Conservation (phyloP, 2,329 filamentous ascomycete species). For the Fusarium penzigii region DNA sequence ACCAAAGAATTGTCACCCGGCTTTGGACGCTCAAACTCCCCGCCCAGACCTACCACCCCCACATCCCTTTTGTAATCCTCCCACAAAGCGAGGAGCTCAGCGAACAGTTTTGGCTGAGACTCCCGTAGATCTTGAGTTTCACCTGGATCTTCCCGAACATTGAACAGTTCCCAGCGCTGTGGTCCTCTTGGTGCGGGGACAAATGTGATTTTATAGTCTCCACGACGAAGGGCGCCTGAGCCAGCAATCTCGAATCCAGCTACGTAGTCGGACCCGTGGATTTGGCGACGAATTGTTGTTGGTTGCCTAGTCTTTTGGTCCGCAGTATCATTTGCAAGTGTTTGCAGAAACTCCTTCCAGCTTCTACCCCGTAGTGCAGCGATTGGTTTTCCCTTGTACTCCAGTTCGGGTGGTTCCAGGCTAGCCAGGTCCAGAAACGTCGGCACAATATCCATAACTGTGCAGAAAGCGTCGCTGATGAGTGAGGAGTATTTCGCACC, state of each 20-base stretch:
- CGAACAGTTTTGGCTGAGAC: slow-evolving; percentile 42
- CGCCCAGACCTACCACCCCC: slow-evolving; percentile 8
- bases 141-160: slow-evolving; percentile 52
- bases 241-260: slow-evolving; percentile 58
- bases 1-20: not conserved
- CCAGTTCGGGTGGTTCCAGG: no score
- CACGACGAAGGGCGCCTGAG: slow-evolving; percentile 52
- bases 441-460: slow-evolving; percentile 47
- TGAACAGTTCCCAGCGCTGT: slow-evolving; percentile 59
- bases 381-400: no score
- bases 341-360: no score
- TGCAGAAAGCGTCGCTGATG: slow-evolving; percentile 27
- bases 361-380: no score
- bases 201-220: slow-evolving; percentile 59
- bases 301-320: slow-evolving; percentile 46
- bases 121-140: slow-evolving; percentile 49
- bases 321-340: no score
- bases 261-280: slow-evolving; percentile 47
- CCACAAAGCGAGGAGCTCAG: slow-evolving; percentile 9
- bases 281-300: slow-evolving; percentile 44
- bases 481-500: not conserved
- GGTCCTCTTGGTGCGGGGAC: slow-evolving; percentile 50
- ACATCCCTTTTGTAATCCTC: slow-evolving; percentile 15
- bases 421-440: no score
- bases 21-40: not conserved